Evolutionary conservation across 352 stramenopile species (phyloP), one percentile per base, ranked within the genome.

Genomic region (Thraustochytrium striatum): DNA sequence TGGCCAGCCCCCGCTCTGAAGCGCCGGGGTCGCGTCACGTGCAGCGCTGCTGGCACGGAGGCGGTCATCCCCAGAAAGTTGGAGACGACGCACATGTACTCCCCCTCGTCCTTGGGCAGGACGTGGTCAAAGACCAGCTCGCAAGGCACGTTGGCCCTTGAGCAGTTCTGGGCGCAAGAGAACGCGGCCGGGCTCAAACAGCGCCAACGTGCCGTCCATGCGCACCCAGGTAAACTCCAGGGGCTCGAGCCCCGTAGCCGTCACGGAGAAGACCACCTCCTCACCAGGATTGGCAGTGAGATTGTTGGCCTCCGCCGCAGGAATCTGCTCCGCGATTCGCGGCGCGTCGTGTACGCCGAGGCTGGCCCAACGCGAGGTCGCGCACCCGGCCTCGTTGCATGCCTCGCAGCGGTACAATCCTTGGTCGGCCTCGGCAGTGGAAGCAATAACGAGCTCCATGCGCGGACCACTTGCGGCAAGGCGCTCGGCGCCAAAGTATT

Each of bases 361-460:
- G 36, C 25, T 75, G 16, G 65, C 65, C 65, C 65, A 75, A 28
- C 65, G 43, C 21, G 65, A 75, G 2, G 13, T 39, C 16, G 65
- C 65, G 65, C 65, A 75, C 3, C 50, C 65, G 25, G 19, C 65
- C 39, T 75, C 65, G 36, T 75, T 75, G 65, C 65, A 75, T 9
- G 33, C 65, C 35, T 75, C 50, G 32, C 65, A 75, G 3, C 41
- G 61, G 50, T 32, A 75, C 25, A 75, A 25, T 2, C 65, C 65
- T 41, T 75, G 32, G 5, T 75, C 65, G 11, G 38, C 65, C n/a
- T 75, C 50, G 21, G 13, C 39, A n/a, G 65, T 21, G 65, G 41
- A 13, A 3, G 39, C 19, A 39, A 75, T 61, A n/a, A 61, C 11
- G 8, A 75, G 43, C 19, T 55, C 47, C 21, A 75, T 21, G 7